phyloP scores from a whole-genome alignment of 2,329 filamentous ascomycete species.

The Daldinia sp. region DNA sequence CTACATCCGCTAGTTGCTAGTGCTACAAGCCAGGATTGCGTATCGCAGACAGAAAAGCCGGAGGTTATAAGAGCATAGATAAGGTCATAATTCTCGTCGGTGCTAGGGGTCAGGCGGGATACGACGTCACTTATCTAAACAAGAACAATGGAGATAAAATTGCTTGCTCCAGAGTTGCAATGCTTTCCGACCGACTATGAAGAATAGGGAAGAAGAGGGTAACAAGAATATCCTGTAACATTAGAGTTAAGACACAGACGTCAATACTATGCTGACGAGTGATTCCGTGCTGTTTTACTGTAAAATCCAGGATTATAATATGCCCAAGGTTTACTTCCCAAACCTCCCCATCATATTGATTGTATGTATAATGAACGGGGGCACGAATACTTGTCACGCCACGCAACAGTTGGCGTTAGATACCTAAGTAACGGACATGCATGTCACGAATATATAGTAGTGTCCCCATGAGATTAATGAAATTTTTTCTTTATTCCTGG shows the following conservation, averaged over 20 bases:
- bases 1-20: not conserved
- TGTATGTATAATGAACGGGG: not conserved
- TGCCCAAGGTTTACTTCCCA: not conserved
- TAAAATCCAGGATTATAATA: not conserved
- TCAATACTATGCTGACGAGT: not conserved
- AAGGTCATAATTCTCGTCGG: not conserved
- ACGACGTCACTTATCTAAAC: not conserved
- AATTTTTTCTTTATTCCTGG: constrained; percentile 30
- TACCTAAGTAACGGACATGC: too few species aligned
- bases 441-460: not conserved
- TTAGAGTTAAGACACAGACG: constrained; percentile 16
- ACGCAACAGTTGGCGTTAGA: not conserved
- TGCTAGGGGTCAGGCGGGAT: not conserved
- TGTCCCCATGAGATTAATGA: constrained; percentile 2
- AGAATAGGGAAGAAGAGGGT: constrained; percentile 7
- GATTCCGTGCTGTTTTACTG: not conserved
- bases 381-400: not conserved
- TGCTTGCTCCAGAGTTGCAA: constrained; percentile 6
- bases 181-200: constrained; percentile 7
- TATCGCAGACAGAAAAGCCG: not conserved
- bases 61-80: not conserved
- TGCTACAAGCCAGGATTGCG: not conserved
- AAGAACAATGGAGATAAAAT: not conserved
- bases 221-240: constrained; percentile 23
- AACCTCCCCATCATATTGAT: not conserved